Percentiles rank a stretch among this genome's conserved stretches.
Conservation (phyloP, 2,329 filamentous ascomycete genomes). For the Sarocladiaceae sp. region DNA sequence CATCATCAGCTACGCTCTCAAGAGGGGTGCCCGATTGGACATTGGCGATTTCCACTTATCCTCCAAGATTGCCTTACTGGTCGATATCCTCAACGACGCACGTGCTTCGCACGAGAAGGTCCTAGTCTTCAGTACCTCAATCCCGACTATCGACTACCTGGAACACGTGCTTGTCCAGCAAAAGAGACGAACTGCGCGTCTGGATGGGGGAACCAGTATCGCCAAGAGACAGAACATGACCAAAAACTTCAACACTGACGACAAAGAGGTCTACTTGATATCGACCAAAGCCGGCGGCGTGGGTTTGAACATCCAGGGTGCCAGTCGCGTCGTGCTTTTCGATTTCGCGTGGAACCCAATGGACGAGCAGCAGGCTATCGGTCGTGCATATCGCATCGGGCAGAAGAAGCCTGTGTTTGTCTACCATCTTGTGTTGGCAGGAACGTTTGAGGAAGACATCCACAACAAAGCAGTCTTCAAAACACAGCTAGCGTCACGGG, state of each 20-base stretch:
- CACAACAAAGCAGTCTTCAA: constrained; percentile 77
- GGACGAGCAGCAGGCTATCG: constrained; percentile 80
- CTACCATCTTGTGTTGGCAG: constrained; percentile 72
- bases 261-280: constrained; percentile 63
- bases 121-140: constrained; percentile 72
- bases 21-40: constrained; percentile 30
- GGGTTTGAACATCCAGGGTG: constrained; percentile 76
- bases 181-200: constrained; percentile 43
- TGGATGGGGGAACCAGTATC: constrained; percentile 62
- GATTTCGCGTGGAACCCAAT: constrained; percentile 78
- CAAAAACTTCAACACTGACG: constrained; percentile 60
- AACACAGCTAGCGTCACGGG: constrained; percentile 67
- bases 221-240: constrained; percentile 53
- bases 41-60: constrained; percentile 49
- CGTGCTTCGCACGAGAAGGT: constrained; percentile 61
- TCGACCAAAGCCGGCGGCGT: constrained; percentile 78
- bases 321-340: constrained; percentile 81
- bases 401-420: constrained; percentile 77
- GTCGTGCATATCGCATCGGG: constrained; percentile 77
- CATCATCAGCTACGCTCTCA: constrained; percentile 24
- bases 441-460: constrained; percentile 71
- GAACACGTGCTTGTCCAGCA: constrained; percentile 46
- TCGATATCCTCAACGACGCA: constrained; percentile 62
- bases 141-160: constrained; percentile 64
- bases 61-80: constrained; percentile 61